Percentiles rank a stretch among this genome's conserved stretches.
phyloP scores from a whole-genome alignment of 352 stramenopile genomes.

The Globisporangium okanoganense region DNA sequence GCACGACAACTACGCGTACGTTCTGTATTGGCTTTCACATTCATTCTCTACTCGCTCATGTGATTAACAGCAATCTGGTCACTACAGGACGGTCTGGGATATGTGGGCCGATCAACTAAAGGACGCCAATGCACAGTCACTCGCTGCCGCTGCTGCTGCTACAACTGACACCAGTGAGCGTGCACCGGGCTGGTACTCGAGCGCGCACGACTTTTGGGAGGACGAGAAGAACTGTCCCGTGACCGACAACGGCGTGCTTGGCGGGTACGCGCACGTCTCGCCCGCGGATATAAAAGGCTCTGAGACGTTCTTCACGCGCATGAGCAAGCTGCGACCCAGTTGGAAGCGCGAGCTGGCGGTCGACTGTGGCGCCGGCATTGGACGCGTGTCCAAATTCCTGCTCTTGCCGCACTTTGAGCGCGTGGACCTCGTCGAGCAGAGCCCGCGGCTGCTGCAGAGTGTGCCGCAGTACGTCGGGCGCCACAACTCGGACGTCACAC shows the following conservation, averaged over 20 bases:
- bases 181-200: constrained; percentile 61
- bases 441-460: constrained; percentile 83
- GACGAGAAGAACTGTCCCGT: constrained; percentile 90
- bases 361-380: constrained; percentile 92
- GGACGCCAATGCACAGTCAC: constrained; percentile 22
- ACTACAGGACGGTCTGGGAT: constrained; percentile 49
- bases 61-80: not conserved
- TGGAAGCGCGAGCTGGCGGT: constrained; percentile 44
- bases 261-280: constrained; percentile 86
- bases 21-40: not conserved
- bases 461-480: constrained; percentile 86
- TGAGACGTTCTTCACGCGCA: constrained; percentile 44
- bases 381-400: constrained; percentile 93
- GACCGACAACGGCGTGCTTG: constrained; percentile 93
- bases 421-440: constrained; percentile 95
- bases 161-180: constrained; percentile 4
- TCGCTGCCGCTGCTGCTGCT: not conserved
- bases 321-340: constrained; percentile 38
- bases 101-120: constrained; percentile 72
- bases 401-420: constrained; percentile 84
- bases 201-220: constrained; percentile 77
- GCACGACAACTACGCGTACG: constrained; percentile 61
- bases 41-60: not conserved
- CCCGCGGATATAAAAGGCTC: constrained; percentile 79
- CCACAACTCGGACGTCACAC: constrained; percentile 21